Evolutionary conservation across 306 rosid genomes (phyloP).

Genomic region (Fragaria nilgerrensis): DNA sequence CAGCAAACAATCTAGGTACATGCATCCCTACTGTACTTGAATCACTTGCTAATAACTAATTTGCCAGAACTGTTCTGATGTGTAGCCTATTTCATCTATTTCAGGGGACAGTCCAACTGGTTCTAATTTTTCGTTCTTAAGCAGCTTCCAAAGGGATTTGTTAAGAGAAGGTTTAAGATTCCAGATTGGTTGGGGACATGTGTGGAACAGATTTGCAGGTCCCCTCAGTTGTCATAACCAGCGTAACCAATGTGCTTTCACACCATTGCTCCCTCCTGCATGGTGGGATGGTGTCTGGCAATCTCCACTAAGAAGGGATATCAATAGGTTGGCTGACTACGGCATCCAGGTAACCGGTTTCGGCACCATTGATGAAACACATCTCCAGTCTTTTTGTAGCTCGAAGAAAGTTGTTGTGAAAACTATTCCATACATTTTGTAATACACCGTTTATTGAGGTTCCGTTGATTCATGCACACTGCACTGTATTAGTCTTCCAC

Average conservation of each 20-base stretch:
- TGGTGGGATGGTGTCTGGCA: conserved; percentile 98
- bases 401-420: conserved; percentile 56
- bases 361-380: conserved; percentile 53
- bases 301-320: conserved; percentile 76
- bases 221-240: conserved; percentile 75
- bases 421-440: conserved; percentile 56
- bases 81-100: conserved; percentile 1
- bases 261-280: conserved; percentile 87
- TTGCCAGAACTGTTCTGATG: not conserved
- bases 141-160: conserved; percentile 83
- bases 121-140: conserved; percentile 59
- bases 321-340: conserved; percentile 52
- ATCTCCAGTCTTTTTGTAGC: conserved; percentile 59
- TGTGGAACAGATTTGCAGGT: conserved; percentile 93
- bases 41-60: not conserved
- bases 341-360: conserved; percentile 59
- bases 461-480: conserved; percentile 17
- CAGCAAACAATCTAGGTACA: conserved; percentile 68
- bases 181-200: conserved; percentile 98
- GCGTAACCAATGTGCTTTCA: conserved; percentile 69
- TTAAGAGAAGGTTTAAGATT: conserved; percentile 69
- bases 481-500: not conserved
- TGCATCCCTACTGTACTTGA: not conserved
- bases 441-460: conserved; percentile 22
- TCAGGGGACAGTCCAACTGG: conserved; percentile 56